These are phyloP conservation scores for Salix exigua DNA, from an alignment of 345 rosid genomes.

Conservation along the genomic window DNA sequence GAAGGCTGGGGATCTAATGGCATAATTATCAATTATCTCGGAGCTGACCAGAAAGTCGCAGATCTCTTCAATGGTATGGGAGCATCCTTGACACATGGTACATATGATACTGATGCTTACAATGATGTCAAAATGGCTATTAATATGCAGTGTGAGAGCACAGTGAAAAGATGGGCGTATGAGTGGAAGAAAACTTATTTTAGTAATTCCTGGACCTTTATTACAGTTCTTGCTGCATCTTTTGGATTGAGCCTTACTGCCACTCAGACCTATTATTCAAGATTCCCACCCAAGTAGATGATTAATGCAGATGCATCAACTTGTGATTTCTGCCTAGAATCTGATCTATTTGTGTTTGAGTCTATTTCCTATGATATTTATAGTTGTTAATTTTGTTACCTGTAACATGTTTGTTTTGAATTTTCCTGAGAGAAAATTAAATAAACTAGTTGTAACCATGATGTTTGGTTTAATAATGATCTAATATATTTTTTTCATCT, in stretches of 20 bases:
- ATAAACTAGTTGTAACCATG: no score
- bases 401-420: no score
- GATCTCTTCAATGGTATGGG: conserved; percentile 4
- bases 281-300: neutral
- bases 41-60: conserved; percentile 17
- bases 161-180: neutral
- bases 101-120: neutral
- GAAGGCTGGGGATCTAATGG: neutral
- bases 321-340: no score
- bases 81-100: conserved; percentile 10
- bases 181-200: conserved; percentile 5
- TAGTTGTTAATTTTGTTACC: no score
- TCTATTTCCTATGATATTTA: no score
- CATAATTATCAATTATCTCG: conserved; percentile 9
- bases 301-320: no score
- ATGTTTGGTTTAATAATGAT: no score
- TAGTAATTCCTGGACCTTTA: conserved; percentile 7
- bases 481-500: no score
- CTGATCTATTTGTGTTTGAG: no score
- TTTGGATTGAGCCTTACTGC: neutral
- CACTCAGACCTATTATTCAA: conserved; percentile 1
- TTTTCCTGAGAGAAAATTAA: no score
- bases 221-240: conserved; percentile 9
- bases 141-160: neutral
- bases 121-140: neutral